A percentile compares a stretch with the other conserved stretches of the same genome.
Evolutionary conservation across 352 stramenopile species (phyloP).

Genomic region (Phytophthora megakarya): DNA sequence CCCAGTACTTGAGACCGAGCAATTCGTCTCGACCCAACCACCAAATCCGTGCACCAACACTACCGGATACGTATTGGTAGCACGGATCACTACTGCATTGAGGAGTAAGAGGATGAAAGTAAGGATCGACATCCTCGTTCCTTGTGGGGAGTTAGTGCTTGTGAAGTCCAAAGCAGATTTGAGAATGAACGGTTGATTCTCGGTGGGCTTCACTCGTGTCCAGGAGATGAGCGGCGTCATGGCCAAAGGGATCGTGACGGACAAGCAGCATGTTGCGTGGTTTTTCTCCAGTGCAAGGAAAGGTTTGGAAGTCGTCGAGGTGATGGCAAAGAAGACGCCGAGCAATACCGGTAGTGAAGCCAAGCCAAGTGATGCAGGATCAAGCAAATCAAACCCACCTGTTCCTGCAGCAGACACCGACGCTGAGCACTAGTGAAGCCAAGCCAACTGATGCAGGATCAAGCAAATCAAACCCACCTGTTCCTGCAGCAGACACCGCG

Average conservation of each 20-base stretch:
- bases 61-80: constrained; percentile 51
- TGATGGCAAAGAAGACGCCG: constrained; percentile 12
- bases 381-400: constrained; percentile 20
- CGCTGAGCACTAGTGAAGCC: neutral
- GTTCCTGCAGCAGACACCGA: no score
- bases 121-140: constrained; percentile 14
- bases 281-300: constrained; percentile 24
- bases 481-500: constrained; percentile 13
- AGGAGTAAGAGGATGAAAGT: constrained; percentile 23
- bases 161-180: constrained; percentile 4
- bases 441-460: constrained; percentile 10
- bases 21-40: constrained; percentile 52
- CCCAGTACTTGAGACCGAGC: constrained; percentile 57
- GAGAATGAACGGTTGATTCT: constrained; percentile 12
- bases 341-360: neutral
- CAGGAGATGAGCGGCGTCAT: constrained; percentile 22
- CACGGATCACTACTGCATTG: constrained; percentile 8
- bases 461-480: constrained; percentile 21
- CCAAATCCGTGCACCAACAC: constrained; percentile 60
- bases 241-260: constrained; percentile 16
- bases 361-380: constrained; percentile 6
- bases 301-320: constrained; percentile 18
- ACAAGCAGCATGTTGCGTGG: constrained; percentile 11
- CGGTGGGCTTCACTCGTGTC: constrained; percentile 1
- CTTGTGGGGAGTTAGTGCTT: neutral